phyloP scores from a whole-genome alignment of 768 basidiomycete genomes.

The Wakefieldia striispora region DNA sequence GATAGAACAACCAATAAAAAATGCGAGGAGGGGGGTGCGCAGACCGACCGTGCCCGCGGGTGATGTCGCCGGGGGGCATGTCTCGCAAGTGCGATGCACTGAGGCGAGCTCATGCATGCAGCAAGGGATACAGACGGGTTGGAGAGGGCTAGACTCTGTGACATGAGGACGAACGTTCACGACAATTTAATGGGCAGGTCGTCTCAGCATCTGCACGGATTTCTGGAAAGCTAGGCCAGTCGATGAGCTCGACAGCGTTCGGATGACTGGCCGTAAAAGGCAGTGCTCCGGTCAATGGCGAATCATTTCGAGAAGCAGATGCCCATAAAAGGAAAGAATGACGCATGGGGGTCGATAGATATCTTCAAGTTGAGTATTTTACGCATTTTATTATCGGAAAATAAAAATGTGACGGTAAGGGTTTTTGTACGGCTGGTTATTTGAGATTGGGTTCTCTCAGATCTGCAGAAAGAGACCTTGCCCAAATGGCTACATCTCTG shows the following conservation, averaged over 20 bases:
- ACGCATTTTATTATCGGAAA: too few relatives aligned
- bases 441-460: conserved; percentile 24
- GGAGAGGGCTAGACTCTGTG: too few relatives aligned
- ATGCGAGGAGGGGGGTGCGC: conserved; percentile 2
- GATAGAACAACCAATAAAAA: too few relatives aligned
- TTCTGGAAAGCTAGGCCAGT: too few relatives aligned
- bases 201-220: too few relatives aligned
- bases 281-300: conserved; percentile 4
- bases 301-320: conserved; percentile 18
- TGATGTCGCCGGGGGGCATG: too few relatives aligned
- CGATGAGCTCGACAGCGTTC: neutral
- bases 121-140: too few relatives aligned
- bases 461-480: neutral
- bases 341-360: conserved; percentile 2
- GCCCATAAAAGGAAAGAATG: conserved; percentile 15
- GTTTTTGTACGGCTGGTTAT: neutral
- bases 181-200: too few relatives aligned
- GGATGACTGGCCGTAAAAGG: conserved; percentile 8
- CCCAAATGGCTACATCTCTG: conserved; percentile 22
- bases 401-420: neutral
- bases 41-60: neutral
- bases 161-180: too few relatives aligned
- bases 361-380: neutral
- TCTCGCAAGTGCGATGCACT: too few relatives aligned
- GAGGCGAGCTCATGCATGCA: too few relatives aligned